Base-by-base conservation (phyloP, 106 monocot genomes). In the Allium fistulosum region DNA sequence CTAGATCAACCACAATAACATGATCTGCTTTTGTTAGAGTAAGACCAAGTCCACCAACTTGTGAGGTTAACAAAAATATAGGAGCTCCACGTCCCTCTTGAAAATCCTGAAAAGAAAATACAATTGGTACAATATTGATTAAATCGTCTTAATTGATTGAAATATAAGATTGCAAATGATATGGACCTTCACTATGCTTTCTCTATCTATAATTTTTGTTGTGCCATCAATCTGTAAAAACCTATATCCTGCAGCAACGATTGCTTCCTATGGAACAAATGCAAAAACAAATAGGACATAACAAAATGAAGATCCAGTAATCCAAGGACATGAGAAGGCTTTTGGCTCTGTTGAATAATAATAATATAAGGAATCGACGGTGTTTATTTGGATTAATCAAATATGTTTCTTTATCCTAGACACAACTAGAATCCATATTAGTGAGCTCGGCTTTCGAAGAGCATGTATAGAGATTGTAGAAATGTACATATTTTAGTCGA, bases 1-100 rank as follows among this genome's bases (percentile, higher is more conserved):
- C 99, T 17, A 93, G 99, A 77, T 99, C 99, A 77, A 92, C 87
- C 58, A 99, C 99, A 79, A 99, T 90, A 57, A 99, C 99, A 69
- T 93, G 90, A 70, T 93, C 93, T 22, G 99, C 99, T 71, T 80
- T 90, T 58, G 99, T 99, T 57, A 99, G 87, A 48, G 99, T 99
- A 51, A 99, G 81, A 68, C 99, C 99, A 75, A 99, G 99, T 57
- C 99, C 99, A 58, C 93, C 99, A 80, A 99, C 99, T 74, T 90
- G 86, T 63, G 99, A 92, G 57, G 99, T 93, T 72, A 99, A 78
- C 37, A 99, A 65, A 75, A 99, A 93, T 5, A 99, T 93, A 65
- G 84, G 84, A 66, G 87, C 99, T 1, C 80, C 76, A 53, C n/a
- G 26, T 51, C 93, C 99, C 60, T 79, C 81, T 99, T 99, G 99